Conservation (phyloP, 2,329 filamentous ascomycete genomes). For the Pseudogymnoascus sp. region DNA sequence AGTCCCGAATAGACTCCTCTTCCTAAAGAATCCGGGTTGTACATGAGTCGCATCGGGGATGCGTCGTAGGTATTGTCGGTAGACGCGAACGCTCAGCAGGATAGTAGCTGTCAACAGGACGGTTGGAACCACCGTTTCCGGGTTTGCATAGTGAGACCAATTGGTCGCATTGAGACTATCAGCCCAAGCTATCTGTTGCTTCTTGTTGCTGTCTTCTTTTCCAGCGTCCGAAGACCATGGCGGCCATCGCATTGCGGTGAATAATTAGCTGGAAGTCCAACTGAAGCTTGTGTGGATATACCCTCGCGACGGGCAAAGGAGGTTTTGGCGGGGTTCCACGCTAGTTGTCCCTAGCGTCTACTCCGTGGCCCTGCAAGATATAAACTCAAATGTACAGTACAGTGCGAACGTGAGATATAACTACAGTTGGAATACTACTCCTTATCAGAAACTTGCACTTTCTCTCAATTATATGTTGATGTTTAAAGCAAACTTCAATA, state of each 20-base stretch:
- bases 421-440: background rate
- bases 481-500: background rate
- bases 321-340: constrained; percentile 5
- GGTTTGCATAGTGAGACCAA: constrained; percentile 48
- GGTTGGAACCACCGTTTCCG: constrained; percentile 46
- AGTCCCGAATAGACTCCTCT: constrained; percentile 68
- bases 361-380: background rate
- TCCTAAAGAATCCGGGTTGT: constrained; percentile 65
- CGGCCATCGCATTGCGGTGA: constrained; percentile 40
- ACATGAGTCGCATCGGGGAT: constrained; percentile 74
- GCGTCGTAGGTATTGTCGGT: constrained; percentile 71
- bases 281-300: constrained; percentile 2
- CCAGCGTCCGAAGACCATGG: constrained; percentile 35
- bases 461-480: background rate
- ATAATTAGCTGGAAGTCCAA: background rate
- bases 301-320: background rate
- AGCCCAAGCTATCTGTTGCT: constrained; percentile 33
- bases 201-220: constrained; percentile 25
- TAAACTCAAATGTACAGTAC: background rate
- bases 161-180: constrained; percentile 40
- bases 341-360: background rate
- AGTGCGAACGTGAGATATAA: background rate
- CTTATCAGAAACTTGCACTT: background rate
- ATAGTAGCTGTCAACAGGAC: constrained; percentile 48
- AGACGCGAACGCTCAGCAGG: constrained; percentile 49